These are phyloP conservation scores for Mucor lusitanicus DNA, from an alignment of 371 early-diverging fungal species.

Conservation along the genomic window DNA sequence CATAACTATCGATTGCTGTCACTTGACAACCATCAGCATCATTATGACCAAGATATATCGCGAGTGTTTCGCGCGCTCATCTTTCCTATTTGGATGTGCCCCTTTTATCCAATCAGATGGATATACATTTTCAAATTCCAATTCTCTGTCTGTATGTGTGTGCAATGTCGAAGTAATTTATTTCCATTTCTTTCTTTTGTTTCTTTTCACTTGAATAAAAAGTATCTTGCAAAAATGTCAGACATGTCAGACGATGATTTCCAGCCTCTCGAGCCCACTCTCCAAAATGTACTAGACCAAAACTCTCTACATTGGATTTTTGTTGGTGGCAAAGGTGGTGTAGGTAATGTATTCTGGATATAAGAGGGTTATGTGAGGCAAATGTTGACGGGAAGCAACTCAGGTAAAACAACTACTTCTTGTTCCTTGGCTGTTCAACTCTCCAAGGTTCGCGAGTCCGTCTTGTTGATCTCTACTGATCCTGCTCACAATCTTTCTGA, in stretches of 20 bases:
- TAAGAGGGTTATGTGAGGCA: conserved; percentile 22
- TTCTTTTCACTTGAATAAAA: neutral
- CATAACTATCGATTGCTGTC: neutral
- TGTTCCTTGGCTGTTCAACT: conserved; percentile 93
- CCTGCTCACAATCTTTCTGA: conserved; percentile 99
- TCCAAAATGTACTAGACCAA: conserved; percentile 96
- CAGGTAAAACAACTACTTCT: conserved; percentile 71
- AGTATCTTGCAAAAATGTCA: conserved; percentile 30
- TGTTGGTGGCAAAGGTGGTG: conserved; percentile 99
- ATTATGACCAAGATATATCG: too few species aligned
- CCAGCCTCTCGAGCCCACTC: conserved; percentile 76
- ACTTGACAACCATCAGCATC: neutral
- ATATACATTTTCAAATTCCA: neutral
- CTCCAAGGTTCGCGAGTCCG: conserved; percentile 89
- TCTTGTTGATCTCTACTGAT: conserved; percentile 97
- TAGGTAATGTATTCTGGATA: conserved; percentile 66
- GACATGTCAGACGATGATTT: conserved; percentile 64
- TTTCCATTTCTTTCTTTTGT: conserved; percentile 5
- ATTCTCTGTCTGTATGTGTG: neutral
- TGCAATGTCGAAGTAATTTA: neutral
- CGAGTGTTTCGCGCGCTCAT: neutral
- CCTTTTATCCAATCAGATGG: neutral
- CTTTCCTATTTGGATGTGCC: neutral
- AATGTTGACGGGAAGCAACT: conserved; percentile 1
- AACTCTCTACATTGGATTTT: conserved; percentile 96